These are phyloP conservation scores for Podila clonocystis DNA, from an alignment of 192 early-diverging fungal species.

Conservation along the genomic window DNA sequence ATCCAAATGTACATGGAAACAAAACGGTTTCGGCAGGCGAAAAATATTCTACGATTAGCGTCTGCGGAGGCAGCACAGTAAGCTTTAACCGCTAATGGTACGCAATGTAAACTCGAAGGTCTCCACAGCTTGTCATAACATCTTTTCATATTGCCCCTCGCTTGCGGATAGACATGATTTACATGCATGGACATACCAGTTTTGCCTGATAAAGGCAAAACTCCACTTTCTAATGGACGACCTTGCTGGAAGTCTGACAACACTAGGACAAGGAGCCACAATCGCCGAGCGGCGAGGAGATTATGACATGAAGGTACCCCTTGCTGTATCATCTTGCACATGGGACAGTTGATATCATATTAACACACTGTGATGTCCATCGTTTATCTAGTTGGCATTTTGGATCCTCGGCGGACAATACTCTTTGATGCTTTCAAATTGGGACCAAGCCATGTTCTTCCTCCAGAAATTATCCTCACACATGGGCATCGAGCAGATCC, in stretches of 20 bases:
- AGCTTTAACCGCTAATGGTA: neutral
- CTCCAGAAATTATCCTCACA: constrained; percentile 28
- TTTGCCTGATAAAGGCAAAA: constrained; percentile 30
- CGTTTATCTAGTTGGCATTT: constrained; percentile 27
- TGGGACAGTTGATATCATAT: too few relatives aligned
- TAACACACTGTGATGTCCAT: too few relatives aligned
- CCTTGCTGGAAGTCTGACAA: constrained; percentile 24
- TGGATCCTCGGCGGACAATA: constrained; percentile 50
- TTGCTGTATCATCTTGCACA: neutral
- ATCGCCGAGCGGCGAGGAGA: constrained; percentile 27
- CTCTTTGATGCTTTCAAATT: constrained; percentile 36
- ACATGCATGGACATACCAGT: constrained; percentile 39
- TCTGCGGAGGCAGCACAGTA: constrained; percentile 26
- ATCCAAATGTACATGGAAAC: constrained; percentile 26
- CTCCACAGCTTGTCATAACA: neutral
- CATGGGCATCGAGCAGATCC: constrained; percentile 13
- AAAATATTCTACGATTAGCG: constrained; percentile 34
- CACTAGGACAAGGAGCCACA: constrained; percentile 27
- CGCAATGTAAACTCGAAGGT: neutral
- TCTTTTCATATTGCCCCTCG: neutral
- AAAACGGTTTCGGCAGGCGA: constrained; percentile 25
- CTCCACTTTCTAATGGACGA: constrained; percentile 34
- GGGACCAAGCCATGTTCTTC: constrained; percentile 32
- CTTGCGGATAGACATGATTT: constrained; percentile 22
- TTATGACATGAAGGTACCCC: constrained; percentile 38